Evolutionary conservation across 108 stramenopile species (phyloP), one percentile per base, ranked within the genome.

Genomic region (Skeletonema grethae): DNA sequence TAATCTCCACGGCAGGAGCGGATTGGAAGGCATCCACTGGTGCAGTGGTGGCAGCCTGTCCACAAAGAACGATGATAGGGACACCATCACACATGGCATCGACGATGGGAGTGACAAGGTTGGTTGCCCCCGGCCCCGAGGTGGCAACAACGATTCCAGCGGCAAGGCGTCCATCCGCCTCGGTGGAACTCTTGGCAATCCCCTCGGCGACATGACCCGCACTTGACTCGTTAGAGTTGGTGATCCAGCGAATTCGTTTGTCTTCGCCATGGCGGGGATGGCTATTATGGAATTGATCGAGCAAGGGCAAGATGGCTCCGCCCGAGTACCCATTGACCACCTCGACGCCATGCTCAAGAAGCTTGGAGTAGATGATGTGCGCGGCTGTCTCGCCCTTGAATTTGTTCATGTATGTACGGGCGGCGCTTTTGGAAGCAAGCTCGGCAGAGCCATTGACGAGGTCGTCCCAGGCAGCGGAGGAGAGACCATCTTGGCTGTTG

Each of bases 261-360:
- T 62, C 59, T 12, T 64, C 46, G 34, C 80, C 87, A 67, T 95
- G 94, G 20, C 94, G 80, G 16, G 94, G 94, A 66, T 95, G 90
- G 13, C 82, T 81, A 4, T 73, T 63, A 57, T 95, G 94, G 84
- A 95, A 95, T 72, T 95, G 91, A 77, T 95, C 94, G 57, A 95
- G 67, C 16, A 95, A 81, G 48, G 96, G 96, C 24, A 97, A 63
- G 62, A 97, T 93, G 68, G 96, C 96, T 34, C 96, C 96, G 24
- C 94, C 96, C 18, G 94, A 93, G 79, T 95, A 97, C 35, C 96
- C 96, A 70, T 95, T 95, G 62, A 97, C 92, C 45, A 92, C 90
- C 41, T 86, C 77, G 46, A 91, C 89, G 36, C 85, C 87, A 70
- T 93, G 76, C 60, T 94, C 91, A 28, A 85, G 76, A 18, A 96